Evolutionary conservation across 768 basidiomycete species (phyloP), one percentile per base, ranked within the genome.

Genomic region (Suillus americanus): DNA sequence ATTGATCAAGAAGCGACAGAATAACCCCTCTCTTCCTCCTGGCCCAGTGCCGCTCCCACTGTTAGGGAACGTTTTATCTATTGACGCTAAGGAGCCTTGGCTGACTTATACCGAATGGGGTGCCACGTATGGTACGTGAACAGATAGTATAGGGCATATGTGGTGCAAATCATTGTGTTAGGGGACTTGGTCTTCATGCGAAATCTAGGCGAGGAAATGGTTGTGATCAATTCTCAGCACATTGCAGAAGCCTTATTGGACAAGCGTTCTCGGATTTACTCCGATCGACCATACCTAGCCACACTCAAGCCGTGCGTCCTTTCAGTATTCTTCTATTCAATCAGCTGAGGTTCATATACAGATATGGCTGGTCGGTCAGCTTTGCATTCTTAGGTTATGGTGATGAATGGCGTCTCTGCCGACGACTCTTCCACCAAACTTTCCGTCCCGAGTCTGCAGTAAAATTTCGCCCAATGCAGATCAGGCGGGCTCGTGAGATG

Each of bases 371-470:
- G 41, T 28, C 37, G 16, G 14, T 41, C 23, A 48, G 50, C 48
- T 60, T 64, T 20, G 57, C 18, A 28, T 64, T 64, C 46, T 18
- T 25, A 20, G 10, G 8, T 5, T 64, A 64, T 50, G 57, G 57
- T 8, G 62, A 63, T 28, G 37, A 63, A n/a, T 63, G 62, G 60
- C 76, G 79, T 48, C 67, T 70, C 10, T 77, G 76, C 66, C 71
- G 79, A 51, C 72, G 75, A 53, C 64, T 71, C 35, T 80, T 79
- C 62, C 76, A 78, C 67, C 77, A 79, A 56, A 76, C 75, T 60
- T 79, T 80, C 64, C 75, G 78, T 53, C 66, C 75, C 23, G 75
- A 74, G 14, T 66, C 77, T 55, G 61, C 70, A 25, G 25, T 55
- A 1, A 64, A 63, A 2, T 76, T 73, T 57, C 68, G 72, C 48